Percentiles rank a stretch among this genome's conserved stretches.
These are phyloP conservation scores for Teratosphaeria epicoccoides DNA, from an alignment of 2,329 filamentous ascomycete species.

Conservation along the genomic window DNA sequence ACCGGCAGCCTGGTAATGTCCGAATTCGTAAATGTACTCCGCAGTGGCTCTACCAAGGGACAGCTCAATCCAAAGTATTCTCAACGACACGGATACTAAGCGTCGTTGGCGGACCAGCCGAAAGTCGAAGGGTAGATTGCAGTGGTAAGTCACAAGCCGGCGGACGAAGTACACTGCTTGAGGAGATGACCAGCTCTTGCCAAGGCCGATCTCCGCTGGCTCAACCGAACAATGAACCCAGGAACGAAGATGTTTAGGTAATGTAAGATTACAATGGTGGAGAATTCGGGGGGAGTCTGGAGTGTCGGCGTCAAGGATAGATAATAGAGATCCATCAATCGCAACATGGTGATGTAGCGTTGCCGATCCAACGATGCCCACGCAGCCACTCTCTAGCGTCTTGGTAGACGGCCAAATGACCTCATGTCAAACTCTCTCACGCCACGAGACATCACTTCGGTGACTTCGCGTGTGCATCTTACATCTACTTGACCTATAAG, in stretches of 20 bases:
- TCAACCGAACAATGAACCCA: neutral
- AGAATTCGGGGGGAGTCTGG: neutral
- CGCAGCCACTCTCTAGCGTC: constrained; percentile 16
- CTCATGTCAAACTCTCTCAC: neutral
- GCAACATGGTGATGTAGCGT: constrained; percentile 25
- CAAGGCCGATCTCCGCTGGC: neutral
- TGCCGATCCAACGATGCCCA: constrained; percentile 16
- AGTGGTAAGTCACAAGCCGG: neutral
- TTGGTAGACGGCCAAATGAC: neutral
- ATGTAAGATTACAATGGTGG: neutral
- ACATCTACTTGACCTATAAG: neutral
- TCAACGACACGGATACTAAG: neutral
- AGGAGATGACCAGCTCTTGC: neutral
- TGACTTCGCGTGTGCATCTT: neutral
- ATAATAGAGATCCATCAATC: constrained; percentile 6
- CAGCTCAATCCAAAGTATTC: neutral
- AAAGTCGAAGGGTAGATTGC: neutral
- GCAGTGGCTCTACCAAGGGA: neutral
- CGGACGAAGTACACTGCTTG: neutral
- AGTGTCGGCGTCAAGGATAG: neutral
- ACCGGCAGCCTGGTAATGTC: neutral
- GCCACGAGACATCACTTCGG: neutral
- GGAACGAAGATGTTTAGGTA: neutral
- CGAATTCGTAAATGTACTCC: no score
- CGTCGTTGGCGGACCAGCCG: constrained; percentile 3